These are phyloP conservation scores for Penicillium hesseltinei DNA, from an alignment of 2,329 filamentous ascomycete genomes.

Conservation along the genomic window DNA sequence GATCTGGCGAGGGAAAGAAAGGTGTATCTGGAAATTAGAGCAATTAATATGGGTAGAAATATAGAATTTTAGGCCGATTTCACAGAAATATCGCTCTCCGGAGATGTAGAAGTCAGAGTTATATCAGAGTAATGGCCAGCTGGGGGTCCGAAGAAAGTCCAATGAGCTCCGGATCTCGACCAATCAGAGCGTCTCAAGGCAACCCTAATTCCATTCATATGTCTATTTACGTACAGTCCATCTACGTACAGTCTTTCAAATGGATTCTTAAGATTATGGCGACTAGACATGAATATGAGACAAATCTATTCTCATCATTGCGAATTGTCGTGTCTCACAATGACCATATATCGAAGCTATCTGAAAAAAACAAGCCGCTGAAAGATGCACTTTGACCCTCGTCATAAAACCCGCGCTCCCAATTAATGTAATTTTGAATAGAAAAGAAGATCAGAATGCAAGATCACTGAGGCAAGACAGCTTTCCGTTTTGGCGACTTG, in stretches of 20 bases:
- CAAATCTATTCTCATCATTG: not conserved
- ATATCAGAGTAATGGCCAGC: not conserved
- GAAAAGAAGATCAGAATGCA: conserved; percentile 2
- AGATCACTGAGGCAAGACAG: conserved; percentile 4
- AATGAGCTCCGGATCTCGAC: conserved; percentile 6
- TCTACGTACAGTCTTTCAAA: not conserved
- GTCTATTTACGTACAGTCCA: not conserved
- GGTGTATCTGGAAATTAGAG: not conserved
- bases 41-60: not conserved
- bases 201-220: conserved; percentile 4
- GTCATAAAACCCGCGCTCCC: conserved; percentile 1
- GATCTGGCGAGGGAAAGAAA: not conserved
- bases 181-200: conserved; percentile 2
- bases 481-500: conserved; percentile 57
- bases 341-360: not conserved
- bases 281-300: not conserved
- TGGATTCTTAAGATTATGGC: not conserved
- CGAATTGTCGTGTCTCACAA: not conserved
- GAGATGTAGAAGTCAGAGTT: not conserved
- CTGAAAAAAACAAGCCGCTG: not conserved
- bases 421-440: conserved; percentile 4
- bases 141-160: not conserved
- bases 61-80: not conserved
- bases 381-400: conserved; percentile 1
- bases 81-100: not conserved